A percentile compares a stretch with the other conserved stretches of the same genome.
Evolutionary conservation across 495 filamentous ascomycete genomes (phyloP).

Genomic region (Aspergillus bridgeri): DNA sequence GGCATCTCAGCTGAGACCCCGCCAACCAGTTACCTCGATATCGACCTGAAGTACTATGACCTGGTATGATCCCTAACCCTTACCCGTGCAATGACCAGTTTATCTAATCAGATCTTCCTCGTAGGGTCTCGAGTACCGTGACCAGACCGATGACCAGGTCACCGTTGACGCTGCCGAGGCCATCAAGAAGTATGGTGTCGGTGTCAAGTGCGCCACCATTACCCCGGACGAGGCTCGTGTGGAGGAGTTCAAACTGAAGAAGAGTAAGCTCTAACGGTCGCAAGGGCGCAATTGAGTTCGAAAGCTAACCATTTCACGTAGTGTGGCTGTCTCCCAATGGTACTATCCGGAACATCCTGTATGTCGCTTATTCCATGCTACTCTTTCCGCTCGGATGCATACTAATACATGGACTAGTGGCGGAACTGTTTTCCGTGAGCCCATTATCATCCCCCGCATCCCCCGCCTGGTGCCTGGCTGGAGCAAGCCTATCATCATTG

Average conservation of each 20-base stretch:
- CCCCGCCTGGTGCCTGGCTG: constrained; percentile 92
- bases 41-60: constrained; percentile 99
- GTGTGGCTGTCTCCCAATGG: constrained; percentile 99
- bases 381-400: neutral
- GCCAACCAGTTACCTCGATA: constrained; percentile 68
- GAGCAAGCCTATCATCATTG: constrained; percentile 98
- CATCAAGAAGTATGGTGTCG: constrained; percentile 97
- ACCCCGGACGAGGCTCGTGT: constrained; percentile 96
- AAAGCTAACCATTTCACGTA: constrained; percentile 31
- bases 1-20: constrained; percentile 16
- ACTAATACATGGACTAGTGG: constrained; percentile 44
- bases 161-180: constrained; percentile 92
- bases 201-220: constrained; percentile 99
- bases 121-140: constrained; percentile 85
- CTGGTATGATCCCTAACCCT: constrained; percentile 45
- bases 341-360: constrained; percentile 91
- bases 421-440: constrained; percentile 97
- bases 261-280: constrained; percentile 57
- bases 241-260: constrained; percentile 96
- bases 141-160: constrained; percentile 93
- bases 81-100: neutral
- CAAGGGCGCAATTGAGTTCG: neutral
- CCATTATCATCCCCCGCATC: constrained; percentile 90
- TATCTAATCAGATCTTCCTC: neutral
- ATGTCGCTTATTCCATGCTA: constrained; percentile 17